These are phyloP conservation scores for Guadua angustifolia DNA, from an alignment of 176 grass and related monocot species.

Conservation along the genomic window DNA sequence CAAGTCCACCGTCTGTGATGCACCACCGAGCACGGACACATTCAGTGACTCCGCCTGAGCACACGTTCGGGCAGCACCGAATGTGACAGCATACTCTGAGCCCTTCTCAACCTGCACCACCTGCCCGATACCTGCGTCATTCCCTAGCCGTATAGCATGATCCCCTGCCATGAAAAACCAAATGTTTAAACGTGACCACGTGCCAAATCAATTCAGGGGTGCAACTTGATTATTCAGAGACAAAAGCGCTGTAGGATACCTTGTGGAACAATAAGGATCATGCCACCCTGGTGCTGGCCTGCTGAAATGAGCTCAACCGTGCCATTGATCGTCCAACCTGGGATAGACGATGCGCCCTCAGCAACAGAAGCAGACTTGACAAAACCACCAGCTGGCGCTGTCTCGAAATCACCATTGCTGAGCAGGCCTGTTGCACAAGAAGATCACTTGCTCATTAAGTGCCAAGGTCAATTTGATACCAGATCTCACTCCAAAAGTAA, in stretches of 20 bases:
- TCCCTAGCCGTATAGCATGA: slow-evolving; percentile 82
- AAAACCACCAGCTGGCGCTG: slow-evolving; percentile 68
- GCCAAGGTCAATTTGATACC: background rate
- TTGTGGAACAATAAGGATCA: slow-evolving; percentile 97
- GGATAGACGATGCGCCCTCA: slow-evolving; percentile 69
- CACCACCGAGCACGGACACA: slow-evolving; percentile 61
- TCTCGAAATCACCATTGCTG: slow-evolving; percentile 91
- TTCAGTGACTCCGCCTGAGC: slow-evolving; percentile 91
- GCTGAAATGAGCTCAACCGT: slow-evolving; percentile 87
- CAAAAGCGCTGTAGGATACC: slow-evolving; percentile 47
- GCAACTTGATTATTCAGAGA: slow-evolving; percentile 8
- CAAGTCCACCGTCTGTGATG: slow-evolving; percentile 73
- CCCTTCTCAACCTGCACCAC: slow-evolving; percentile 82
- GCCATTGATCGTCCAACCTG: slow-evolving; percentile 89
- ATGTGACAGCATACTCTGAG: slow-evolving; percentile 78
- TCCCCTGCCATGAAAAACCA: slow-evolving; percentile 56
- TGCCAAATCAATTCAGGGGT: background rate
- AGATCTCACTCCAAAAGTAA: slow-evolving; percentile 1
- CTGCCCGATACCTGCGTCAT: slow-evolving; percentile 85
- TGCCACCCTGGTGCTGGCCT: slow-evolving; percentile 92
- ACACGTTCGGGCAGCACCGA: slow-evolving; percentile 92
- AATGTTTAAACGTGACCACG: background rate
- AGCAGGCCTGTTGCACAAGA: slow-evolving; percentile 67
- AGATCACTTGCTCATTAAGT: slow-evolving; percentile 22
- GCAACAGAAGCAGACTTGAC: slow-evolving; percentile 57